These are phyloP conservation scores for Sequoia sempervirens DNA, from an alignment of 75 land plant species.

Conservation along the genomic window DNA sequence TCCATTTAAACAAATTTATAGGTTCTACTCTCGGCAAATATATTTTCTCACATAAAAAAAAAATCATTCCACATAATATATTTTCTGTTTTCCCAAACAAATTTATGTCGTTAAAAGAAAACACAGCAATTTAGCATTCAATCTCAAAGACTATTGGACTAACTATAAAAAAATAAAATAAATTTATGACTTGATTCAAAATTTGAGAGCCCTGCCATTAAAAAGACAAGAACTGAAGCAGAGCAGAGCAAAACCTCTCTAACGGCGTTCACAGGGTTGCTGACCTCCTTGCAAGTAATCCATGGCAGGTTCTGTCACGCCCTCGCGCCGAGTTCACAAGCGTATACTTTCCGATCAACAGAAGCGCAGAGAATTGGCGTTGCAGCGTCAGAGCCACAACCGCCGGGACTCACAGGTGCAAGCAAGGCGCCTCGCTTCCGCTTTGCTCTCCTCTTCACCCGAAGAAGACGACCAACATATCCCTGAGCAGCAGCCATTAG, in stretches of 20 bases:
- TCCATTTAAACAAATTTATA: too few relatives aligned
- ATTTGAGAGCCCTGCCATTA: too few relatives aligned
- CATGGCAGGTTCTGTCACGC: slow-evolving; percentile 1
- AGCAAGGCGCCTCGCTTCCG: slow-evolving; percentile 64
- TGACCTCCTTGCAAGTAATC: background rate
- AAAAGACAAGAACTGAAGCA: too few relatives aligned
- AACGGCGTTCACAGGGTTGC: background rate
- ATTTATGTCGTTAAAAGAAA: too few relatives aligned
- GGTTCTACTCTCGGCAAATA: too few relatives aligned
- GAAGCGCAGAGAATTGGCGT: slow-evolving; percentile 75
- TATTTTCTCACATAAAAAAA: too few relatives aligned
- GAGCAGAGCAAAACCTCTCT: too few relatives aligned
- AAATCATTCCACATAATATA: too few relatives aligned
- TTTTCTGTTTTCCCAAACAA: too few relatives aligned
- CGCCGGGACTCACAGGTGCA: slow-evolving; percentile 84
- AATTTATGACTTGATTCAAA: slow-evolving; percentile 18
- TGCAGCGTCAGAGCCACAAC: slow-evolving; percentile 71
- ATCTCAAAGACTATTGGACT: too few relatives aligned
- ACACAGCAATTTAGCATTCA: too few relatives aligned
- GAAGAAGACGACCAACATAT: background rate
- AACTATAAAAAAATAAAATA: too few relatives aligned
- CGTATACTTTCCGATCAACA: slow-evolving; percentile 90
- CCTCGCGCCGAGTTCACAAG: slow-evolving; percentile 65
- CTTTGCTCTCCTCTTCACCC: slow-evolving; percentile 23
- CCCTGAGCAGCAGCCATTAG: slow-evolving; percentile 6